These are phyloP conservation scores for Coleophoma eucalyptorum DNA, from an alignment of 2,329 filamentous ascomycete genomes.

Conservation along the genomic window DNA sequence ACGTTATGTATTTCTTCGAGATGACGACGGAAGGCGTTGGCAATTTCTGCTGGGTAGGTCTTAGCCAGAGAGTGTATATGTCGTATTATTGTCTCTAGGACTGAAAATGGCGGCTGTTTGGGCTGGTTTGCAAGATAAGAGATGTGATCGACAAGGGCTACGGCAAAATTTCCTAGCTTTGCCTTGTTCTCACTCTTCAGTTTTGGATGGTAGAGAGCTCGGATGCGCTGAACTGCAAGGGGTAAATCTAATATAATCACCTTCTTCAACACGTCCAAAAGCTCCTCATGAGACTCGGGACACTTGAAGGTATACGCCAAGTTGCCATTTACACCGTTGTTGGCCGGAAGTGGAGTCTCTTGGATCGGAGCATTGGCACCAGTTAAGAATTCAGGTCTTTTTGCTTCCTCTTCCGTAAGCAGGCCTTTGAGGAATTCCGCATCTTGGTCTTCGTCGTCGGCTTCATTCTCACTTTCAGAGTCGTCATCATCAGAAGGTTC, in stretches of 20 bases:
- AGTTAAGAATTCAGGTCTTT: constrained; percentile 46
- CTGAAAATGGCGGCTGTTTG: constrained; percentile 53
- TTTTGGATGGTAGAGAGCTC: constrained; percentile 88
- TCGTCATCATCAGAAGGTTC: constrained; percentile 52
- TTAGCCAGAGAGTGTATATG: constrained; percentile 93
- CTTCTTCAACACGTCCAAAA: constrained; percentile 60
- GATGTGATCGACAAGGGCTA: constrained; percentile 61
- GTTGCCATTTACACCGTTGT: constrained; percentile 39
- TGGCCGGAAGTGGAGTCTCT: constrained; percentile 32
- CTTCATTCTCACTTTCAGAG: constrained; percentile 37
- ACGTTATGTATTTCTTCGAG: constrained; percentile 51
- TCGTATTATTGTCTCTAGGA: constrained; percentile 77
- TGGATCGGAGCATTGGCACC: constrained; percentile 39
- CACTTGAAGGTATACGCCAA: constrained; percentile 85
- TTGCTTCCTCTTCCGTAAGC: constrained; percentile 53
- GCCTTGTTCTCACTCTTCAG: constrained; percentile 81
- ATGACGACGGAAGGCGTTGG: constrained; percentile 71
- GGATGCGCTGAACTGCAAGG: constrained; percentile 81
- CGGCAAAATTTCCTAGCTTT: constrained; percentile 67
- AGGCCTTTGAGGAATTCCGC: constrained; percentile 72
- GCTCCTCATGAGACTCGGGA: constrained; percentile 71
- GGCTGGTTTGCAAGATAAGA: constrained; percentile 40
- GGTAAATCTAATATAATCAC: constrained; percentile 65
- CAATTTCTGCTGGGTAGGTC: constrained; percentile 74
- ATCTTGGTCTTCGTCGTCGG: constrained; percentile 43